Conservation (phyloP, 306 rosid species). For the Malus domestica region ASM211411v1 NC_041789.1:13377001-13377500, state of each 20-base stretch:
- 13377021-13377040: constrained; percentile 7
- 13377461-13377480: background rate
- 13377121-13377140: constrained; percentile 49
- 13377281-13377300: background rate
- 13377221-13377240: constrained; percentile 11
- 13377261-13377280: too few species aligned
- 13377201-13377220: background rate
- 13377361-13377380: background rate
- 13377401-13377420: background rate
- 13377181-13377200: constrained; percentile 43
- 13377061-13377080: constrained; percentile 30
- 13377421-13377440: background rate
- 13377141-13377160: constrained; percentile 65
- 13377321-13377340: background rate
- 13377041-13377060: constrained; percentile 26
- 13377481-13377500: background rate
- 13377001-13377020: background rate
- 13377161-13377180: constrained; percentile 48
- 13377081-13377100: constrained; percentile 24
- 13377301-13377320: background rate
- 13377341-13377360: background rate
- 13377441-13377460: background rate
- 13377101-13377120: constrained; percentile 36
- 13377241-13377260: constrained; percentile 19
- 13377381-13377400: background rate